phyloP scores from a whole-genome alignment of 2,329 filamentous ascomycete species.

The Lasiodiplodia sp. region DNA sequence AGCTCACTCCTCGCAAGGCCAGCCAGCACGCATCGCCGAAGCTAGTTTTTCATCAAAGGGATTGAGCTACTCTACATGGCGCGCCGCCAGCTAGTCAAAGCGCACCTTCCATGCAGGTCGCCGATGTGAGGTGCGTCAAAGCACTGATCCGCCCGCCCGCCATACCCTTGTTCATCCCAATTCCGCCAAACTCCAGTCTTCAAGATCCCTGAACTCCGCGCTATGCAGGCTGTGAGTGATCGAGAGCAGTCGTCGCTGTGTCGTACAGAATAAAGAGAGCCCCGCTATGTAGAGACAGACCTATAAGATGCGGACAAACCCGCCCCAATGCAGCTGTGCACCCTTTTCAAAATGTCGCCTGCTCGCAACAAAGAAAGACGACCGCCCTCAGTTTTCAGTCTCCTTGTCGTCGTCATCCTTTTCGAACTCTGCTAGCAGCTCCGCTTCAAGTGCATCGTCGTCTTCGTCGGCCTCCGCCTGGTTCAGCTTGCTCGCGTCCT shows the following conservation, averaged over 20 bases:
- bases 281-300: conserved; percentile 3
- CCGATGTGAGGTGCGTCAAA: conserved; percentile 12
- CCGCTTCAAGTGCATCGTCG: conserved; percentile 63
- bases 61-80: conserved; percentile 25
- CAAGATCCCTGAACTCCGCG: conserved; percentile 27
- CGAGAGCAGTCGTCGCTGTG: conserved; percentile 13
- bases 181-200: conserved; percentile 23
- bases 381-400: neutral
- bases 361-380: neutral
- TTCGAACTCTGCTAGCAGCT: conserved; percentile 51
- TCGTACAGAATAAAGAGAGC: conserved; percentile 20
- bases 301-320: neutral
- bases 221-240: conserved; percentile 22
- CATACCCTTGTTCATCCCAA: conserved; percentile 18
- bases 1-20: conserved; percentile 1
- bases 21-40: neutral
- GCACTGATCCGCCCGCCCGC: conserved; percentile 24
- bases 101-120: neutral
- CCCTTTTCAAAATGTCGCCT: neutral
- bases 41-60: conserved; percentile 12
- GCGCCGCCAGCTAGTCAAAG: neutral
- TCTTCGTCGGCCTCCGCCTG: conserved; percentile 52
- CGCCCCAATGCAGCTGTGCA: conserved; percentile 6
- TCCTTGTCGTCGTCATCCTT: conserved; percentile 38
- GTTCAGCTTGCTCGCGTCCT: conserved; percentile 47